Percentiles rank a stretch among this genome's conserved stretches.
Conservation (phyloP, 2,329 filamentous ascomycete species). For the Cercospora citrullina region DNA sequence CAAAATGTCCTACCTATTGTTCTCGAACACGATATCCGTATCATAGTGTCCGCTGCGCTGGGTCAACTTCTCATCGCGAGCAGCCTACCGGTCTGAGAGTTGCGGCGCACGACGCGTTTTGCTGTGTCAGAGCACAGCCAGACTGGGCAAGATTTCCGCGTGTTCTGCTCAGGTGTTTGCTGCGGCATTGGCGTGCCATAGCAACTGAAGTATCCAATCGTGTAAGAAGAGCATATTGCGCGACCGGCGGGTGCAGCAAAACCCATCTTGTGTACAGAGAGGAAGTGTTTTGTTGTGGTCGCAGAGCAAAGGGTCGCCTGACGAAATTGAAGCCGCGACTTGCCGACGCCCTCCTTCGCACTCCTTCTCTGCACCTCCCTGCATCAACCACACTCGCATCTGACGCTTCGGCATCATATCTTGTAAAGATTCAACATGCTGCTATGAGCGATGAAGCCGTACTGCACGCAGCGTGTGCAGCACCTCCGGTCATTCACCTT, state of each 20-base stretch:
- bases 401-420: neutral
- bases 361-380: neutral
- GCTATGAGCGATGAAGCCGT: neutral
- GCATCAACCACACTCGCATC: neutral
- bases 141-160: neutral
- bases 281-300: neutral
- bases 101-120: neutral
- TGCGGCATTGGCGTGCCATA: neutral
- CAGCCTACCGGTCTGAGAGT: neutral
- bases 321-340: neutral
- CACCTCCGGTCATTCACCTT: neutral
- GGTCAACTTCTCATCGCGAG: neutral
- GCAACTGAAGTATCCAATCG: neutral
- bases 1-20: constrained; percentile 4
- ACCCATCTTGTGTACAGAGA: neutral
- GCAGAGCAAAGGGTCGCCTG: neutral
- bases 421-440: neutral
- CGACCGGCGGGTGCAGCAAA: neutral
- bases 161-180: neutral
- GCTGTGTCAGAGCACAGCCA: neutral
- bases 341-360: neutral
- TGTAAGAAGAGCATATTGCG: neutral
- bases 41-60: neutral
- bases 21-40: neutral
- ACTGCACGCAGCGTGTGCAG: neutral